Percentiles rank a stretch among this genome's conserved stretches.
Conservation (phyloP, 176 grass and related monocot genomes). For the Triticum aestivum region DNA sequence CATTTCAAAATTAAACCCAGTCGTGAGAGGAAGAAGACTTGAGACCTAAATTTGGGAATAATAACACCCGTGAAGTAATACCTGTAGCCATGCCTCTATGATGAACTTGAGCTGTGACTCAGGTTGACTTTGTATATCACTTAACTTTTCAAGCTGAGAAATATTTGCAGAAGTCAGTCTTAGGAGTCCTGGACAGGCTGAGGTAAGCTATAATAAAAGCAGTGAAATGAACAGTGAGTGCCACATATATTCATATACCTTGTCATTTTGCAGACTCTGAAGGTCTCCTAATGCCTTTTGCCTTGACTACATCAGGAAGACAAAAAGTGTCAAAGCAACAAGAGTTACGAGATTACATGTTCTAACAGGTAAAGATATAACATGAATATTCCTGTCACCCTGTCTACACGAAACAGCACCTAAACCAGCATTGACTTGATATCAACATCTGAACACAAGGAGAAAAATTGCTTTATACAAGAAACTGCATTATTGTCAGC, state of each 20-base stretch:
- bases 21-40: not conserved
- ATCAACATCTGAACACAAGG: not conserved
- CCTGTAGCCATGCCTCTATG: conserved; percentile 98
- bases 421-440: conserved; percentile 6
- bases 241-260: conserved; percentile 49
- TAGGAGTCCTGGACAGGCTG: conserved; percentile 17
- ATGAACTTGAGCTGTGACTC: conserved; percentile 99
- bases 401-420: not conserved
- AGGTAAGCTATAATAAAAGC: not conserved
- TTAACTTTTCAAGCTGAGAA: conserved; percentile 94
- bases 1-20: conserved; percentile 26
- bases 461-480: conserved; percentile 5
- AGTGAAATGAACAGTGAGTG: not conserved
- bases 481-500: not conserved
- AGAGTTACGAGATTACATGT: conserved; percentile 23
- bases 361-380: not conserved
- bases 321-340: conserved; percentile 17
- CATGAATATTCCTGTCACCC: not conserved
- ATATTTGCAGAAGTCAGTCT: conserved; percentile 14
- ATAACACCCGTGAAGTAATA: conserved; percentile 31
- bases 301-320: conserved; percentile 69
- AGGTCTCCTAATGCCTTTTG: conserved; percentile 91
- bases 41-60: not conserved
- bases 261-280: conserved; percentile 85
- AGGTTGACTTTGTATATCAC: conserved; percentile 94